Evolutionary conservation across 257 asterid genomes (phyloP), one percentile per base, ranked within the genome.

Genomic region (Jacaranda mimosifolia): DNA sequence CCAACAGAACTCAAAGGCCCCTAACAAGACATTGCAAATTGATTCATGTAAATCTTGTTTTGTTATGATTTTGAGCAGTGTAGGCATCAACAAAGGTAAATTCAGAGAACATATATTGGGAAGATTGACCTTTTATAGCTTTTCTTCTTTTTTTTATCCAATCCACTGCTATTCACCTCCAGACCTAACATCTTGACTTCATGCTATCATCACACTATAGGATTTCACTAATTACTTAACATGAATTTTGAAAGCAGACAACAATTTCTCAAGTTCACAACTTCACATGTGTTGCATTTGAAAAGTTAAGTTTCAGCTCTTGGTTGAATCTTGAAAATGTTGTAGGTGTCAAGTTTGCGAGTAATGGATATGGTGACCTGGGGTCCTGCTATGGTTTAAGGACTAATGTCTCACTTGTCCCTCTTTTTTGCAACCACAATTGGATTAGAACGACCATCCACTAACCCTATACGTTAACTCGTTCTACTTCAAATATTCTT

Each of bases 131-230:
- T 35, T 75, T 18, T 17, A 7, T 14, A 74, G 35, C 63, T 49
- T 75, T 14, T 26, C 32, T 46, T 18, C 11, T 40, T 63, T 6
- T 9, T 38, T 19, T 39, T 36, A 51, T 21, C 26, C 17, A 48
- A 74, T 19, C 14, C 68, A 68, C 38, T 42, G 67, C 53, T 63
- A 68, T 38, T 48, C 73, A n/a, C 70, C 67, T 59, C 36, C 15
- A 55, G 64, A 75, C 63, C 69, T 74, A 12, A 36, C 70, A 52
- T 66, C 66, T 19, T 55, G 6, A 64, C 72, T 63, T 70, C 26
- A 48, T 35, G 63, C 21, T 12, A 68, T 40, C 12, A 17, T 21
- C 11, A 42, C 38, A 15, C 11, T 35, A 69, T 43, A 3, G 13
- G 46, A 69, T 32, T 55, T 71, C 45, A 65, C 42, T 7, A 32